Evolutionary conservation across 768 basidiomycete genomes (phyloP).

Genomic region (Phanerochaete carnosa): DNA sequence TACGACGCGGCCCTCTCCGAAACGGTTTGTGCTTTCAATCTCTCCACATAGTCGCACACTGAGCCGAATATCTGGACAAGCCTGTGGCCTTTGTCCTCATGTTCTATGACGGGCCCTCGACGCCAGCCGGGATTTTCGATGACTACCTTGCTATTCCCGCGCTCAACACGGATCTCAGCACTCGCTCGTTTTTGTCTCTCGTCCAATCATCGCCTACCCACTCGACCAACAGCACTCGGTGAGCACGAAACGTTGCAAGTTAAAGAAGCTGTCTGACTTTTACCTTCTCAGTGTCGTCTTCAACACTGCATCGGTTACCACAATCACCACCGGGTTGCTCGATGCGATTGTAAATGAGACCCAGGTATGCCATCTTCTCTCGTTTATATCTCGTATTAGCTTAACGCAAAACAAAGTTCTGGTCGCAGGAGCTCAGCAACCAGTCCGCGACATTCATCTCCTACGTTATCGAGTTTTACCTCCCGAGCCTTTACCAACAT

Average conservation of each 20-base stretch:
- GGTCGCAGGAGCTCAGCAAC: conserved; percentile 35
- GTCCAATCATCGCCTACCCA: conserved; percentile 36
- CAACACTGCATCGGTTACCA: conserved; percentile 39
- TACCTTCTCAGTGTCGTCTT: conserved; percentile 20
- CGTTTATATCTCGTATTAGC: conserved; percentile 8
- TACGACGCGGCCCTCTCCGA: conserved; percentile 36
- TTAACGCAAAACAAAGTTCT: conserved; percentile 34
- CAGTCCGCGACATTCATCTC: conserved; percentile 36
- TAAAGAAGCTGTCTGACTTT: not conserved
- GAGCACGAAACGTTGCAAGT: not conserved
- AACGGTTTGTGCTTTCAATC: no score
- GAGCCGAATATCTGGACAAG: not conserved
- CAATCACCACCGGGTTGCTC: conserved; percentile 35
- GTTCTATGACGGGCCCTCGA: conserved; percentile 57
- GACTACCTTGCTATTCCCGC: conserved; percentile 44
- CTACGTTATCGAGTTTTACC: conserved; percentile 52
- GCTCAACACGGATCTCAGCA: conserved; percentile 35
- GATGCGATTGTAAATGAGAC: conserved; percentile 43
- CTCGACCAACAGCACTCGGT: conserved; percentile 29
- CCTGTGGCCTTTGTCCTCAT: conserved; percentile 30
- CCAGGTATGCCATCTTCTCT: conserved; percentile 22
- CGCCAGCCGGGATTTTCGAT: conserved; percentile 49
- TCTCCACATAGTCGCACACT: no score
- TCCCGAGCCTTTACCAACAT: conserved; percentile 38
- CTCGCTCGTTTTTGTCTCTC: conserved; percentile 39